These are phyloP conservation scores for Megacollybia platyphylla DNA, from an alignment of 1,284 basidiomycete genomes.

Conservation along the genomic window DNA sequence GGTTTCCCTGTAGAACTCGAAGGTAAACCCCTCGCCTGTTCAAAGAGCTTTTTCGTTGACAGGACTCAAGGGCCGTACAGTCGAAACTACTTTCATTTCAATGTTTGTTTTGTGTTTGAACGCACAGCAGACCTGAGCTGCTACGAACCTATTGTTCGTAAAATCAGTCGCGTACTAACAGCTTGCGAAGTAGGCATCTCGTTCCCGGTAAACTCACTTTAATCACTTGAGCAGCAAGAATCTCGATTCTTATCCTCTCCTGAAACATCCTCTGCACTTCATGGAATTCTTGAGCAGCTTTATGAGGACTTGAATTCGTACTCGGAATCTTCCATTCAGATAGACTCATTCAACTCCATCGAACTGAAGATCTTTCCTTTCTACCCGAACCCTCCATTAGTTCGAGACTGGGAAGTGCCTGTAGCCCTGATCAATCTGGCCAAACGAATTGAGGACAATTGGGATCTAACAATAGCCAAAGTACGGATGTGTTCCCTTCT, in stretches of 20 bases:
- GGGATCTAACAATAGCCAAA: slow-evolving; percentile 93
- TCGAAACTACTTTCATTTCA: slow-evolving; percentile 88
- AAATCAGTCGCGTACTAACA: slow-evolving; percentile 82
- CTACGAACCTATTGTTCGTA: slow-evolving; percentile 93
- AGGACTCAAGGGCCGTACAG: slow-evolving; percentile 31
- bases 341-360: slow-evolving; percentile 84
- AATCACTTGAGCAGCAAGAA: slow-evolving; percentile 52
- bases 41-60: slow-evolving; percentile 11
- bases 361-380: slow-evolving; percentile 95
- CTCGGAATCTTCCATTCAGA: slow-evolving; percentile 83
- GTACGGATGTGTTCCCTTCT: slow-evolving; percentile 21
- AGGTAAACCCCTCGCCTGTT: slow-evolving; percentile 14
- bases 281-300: slow-evolving; percentile 88
- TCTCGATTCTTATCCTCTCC: slow-evolving; percentile 78
- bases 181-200: slow-evolving; percentile 66
- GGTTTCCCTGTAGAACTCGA: slow-evolving; percentile 78
- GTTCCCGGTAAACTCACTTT: slow-evolving; percentile 2
- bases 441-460: slow-evolving; percentile 78
- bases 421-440: slow-evolving; percentile 78
- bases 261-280: slow-evolving; percentile 58
- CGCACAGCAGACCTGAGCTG: slow-evolving; percentile 80
- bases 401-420: slow-evolving; percentile 94
- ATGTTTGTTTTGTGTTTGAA: slow-evolving; percentile 95
- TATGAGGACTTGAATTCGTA: slow-evolving; percentile 97
- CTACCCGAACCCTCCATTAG: slow-evolving; percentile 84